Base-by-base conservation (phyloP, 2,329 filamentous ascomycete species). In the Botrytis porri region DNA sequence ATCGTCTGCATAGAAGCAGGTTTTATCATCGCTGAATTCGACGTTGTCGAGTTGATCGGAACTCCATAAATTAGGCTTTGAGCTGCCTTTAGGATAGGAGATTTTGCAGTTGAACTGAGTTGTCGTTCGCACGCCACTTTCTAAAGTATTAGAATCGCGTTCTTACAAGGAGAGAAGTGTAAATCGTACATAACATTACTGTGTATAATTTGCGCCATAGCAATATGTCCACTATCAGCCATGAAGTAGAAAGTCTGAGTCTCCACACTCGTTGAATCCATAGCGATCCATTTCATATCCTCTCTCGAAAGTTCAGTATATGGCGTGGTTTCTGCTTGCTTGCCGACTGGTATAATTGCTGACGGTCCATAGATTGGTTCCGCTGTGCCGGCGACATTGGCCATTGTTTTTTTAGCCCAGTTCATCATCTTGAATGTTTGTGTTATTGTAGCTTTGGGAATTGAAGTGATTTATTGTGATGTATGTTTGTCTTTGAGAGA, bases 51-150 rank as follows among this genome's bases (percentile, higher is more conserved):
- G 87, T 72, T 91, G 90, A 76, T 93, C 93, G 39, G 94, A 92
- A 78, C 90, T 93, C 94, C 94, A 99, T 63, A 96, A 86, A 80
- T 91, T 89, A 73, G 92, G 89, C 80, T 92, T 91, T 76, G 90
- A 88, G 77, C 86, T 86, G 78, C 92, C 77, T 73, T 77, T 91
- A 74, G 89, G 87, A 82, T 92, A 93, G 85, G 95, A 97, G 83
- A 98, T 88, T 86, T 98, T 98, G 83, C 88, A 89, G 85, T 93
- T 98, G 88, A 98, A 97, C 84, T 98, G 95, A 81, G 89, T 91
- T 39, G 95, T 99, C 61, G 92, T 95, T 79, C 92, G 92, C 77
- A 99, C 89, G 82, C 95, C 95, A 78, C 95, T 97, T 81, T 12
- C 74, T 29, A 75, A 61, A 81, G 54, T 63, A 43, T 80, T 51